Evolutionary conservation across 164 flowering plant genomes (phyloP).

Genomic region (Magnolia sinica): DNA sequence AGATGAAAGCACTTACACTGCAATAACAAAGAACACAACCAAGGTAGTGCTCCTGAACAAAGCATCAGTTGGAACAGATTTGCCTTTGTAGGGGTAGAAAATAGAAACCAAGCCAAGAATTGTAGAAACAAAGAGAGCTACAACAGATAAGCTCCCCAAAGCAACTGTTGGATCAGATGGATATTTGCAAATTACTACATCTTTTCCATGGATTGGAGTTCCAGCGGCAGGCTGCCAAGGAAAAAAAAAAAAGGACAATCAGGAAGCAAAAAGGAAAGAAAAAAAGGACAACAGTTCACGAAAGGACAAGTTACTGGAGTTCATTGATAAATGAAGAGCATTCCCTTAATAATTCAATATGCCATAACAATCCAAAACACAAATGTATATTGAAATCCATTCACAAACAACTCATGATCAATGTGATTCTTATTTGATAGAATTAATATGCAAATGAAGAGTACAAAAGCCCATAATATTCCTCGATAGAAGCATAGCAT

Average conservation of each 20-base stretch:
- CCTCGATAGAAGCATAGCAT: too few relatives aligned
- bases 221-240: slow-evolving; percentile 59
- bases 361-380: too few relatives aligned
- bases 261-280: background rate
- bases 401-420: too few relatives aligned
- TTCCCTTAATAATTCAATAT: background rate
- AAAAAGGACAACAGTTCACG: background rate
- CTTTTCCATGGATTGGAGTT: slow-evolving; percentile 35
- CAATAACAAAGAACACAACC: slow-evolving; percentile 55
- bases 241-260: background rate
- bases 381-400: too few relatives aligned
- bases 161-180: slow-evolving; percentile 62
- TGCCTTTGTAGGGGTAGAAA: slow-evolving; percentile 70
- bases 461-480: too few relatives aligned
- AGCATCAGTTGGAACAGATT: slow-evolving; percentile 52
- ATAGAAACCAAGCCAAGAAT: slow-evolving; percentile 42
- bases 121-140: slow-evolving; percentile 34
- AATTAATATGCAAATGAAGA: too few relatives aligned
- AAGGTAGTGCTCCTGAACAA: slow-evolving; percentile 60
- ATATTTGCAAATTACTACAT: slow-evolving; percentile 50
- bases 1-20: slow-evolving; percentile 50
- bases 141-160: slow-evolving; percentile 51
- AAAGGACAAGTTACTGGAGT: background rate
- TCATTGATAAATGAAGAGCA: background rate
- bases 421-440: too few relatives aligned